phyloP scores from a whole-genome alignment of 2,329 filamentous ascomycete species.

The Penicillium griseofulvum region DNA sequence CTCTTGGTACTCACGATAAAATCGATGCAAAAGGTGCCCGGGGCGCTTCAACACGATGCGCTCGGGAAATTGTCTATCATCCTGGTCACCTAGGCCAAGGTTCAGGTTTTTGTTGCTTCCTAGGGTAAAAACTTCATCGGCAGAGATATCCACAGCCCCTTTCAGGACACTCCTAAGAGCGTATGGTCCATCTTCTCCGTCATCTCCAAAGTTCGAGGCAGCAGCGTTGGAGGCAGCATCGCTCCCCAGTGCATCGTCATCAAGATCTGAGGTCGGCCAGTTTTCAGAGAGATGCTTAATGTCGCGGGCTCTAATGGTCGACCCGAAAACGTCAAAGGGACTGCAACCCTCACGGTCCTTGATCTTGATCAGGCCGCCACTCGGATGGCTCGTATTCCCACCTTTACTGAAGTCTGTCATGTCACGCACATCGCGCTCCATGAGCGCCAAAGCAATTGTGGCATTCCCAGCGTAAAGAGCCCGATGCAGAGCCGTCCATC shows the following conservation, averaged over 20 bases:
- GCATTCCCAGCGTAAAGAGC: conserved; percentile 88
- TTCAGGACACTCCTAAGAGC: conserved; percentile 28
- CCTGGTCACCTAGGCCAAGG: conserved; percentile 89
- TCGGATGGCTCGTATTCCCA: conserved; percentile 58
- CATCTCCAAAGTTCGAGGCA: conserved; percentile 43
- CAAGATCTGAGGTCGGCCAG: conserved; percentile 36
- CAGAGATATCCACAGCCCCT: conserved; percentile 49
- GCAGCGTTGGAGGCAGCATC: conserved; percentile 26
- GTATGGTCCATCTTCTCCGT: conserved; percentile 48
- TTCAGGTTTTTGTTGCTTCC: conserved; percentile 96
- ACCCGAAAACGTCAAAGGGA: conserved; percentile 87
- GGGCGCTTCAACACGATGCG: conserved; percentile 74
- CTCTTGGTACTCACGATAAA: conserved; percentile 65
- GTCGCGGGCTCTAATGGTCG: conserved; percentile 78
- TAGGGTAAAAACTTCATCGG: conserved; percentile 88
- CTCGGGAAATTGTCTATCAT: conserved; percentile 91
- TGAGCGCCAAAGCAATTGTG: conserved; percentile 75
- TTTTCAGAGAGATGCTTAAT: conserved; percentile 46
- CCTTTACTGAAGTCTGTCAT: conserved; percentile 58
- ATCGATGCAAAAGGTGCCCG: conserved; percentile 69
- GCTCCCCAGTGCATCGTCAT: conserved; percentile 45
- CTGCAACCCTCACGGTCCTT: conserved; percentile 95
- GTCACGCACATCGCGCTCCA: conserved; percentile 73
- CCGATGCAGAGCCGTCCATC: conserved; percentile 92
- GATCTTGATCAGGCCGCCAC: conserved; percentile 80